These are phyloP conservation scores for Kwoniella shandongensis DNA, from an alignment of 768 basidiomycete species.

Conservation along the genomic window DNA sequence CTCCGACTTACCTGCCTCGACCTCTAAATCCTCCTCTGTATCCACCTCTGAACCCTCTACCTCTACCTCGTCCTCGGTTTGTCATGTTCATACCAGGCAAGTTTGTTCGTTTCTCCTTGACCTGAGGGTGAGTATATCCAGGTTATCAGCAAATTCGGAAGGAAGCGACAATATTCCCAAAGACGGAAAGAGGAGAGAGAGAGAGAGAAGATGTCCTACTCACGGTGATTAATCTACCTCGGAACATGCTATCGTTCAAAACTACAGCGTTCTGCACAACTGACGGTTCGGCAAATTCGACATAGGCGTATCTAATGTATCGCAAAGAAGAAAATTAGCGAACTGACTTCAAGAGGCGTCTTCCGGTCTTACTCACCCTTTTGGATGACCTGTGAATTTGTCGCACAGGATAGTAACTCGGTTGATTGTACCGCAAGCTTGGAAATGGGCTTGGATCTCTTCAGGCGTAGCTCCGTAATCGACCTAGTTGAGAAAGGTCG, in stretches of 20 bases:
- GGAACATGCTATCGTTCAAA: constrained; percentile 94
- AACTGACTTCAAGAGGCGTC: no score
- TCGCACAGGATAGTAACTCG: constrained; percentile 98
- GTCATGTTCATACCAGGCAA: constrained; percentile 87
- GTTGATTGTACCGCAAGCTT: constrained; percentile 96
- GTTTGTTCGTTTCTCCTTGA: constrained; percentile 93
- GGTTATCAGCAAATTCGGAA: not conserved
- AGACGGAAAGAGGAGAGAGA: not conserved
- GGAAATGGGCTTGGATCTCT: constrained; percentile 96
- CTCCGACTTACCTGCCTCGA: constrained; percentile 56
- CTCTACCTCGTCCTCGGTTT: constrained; percentile 66
- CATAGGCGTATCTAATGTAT: constrained; percentile 94
- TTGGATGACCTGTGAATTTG: constrained; percentile 99
- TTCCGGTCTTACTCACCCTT: constrained; percentile 66
- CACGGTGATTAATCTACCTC: constrained; percentile 88
- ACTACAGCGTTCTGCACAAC: constrained; percentile 87
- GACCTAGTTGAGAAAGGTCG: constrained; percentile 61
- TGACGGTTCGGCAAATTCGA: constrained; percentile 93
- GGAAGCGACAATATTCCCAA: no score
- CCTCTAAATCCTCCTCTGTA: constrained; percentile 66
- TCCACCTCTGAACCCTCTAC: constrained; percentile 61
- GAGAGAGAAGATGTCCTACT: constrained; percentile 31
- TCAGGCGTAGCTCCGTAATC: constrained; percentile 97
- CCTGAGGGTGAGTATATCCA: constrained; percentile 58
- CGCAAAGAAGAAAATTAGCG: no score